phyloP scores from a whole-genome alignment of 805 yeast species.

The Clavispora santaluciae region DNA sequence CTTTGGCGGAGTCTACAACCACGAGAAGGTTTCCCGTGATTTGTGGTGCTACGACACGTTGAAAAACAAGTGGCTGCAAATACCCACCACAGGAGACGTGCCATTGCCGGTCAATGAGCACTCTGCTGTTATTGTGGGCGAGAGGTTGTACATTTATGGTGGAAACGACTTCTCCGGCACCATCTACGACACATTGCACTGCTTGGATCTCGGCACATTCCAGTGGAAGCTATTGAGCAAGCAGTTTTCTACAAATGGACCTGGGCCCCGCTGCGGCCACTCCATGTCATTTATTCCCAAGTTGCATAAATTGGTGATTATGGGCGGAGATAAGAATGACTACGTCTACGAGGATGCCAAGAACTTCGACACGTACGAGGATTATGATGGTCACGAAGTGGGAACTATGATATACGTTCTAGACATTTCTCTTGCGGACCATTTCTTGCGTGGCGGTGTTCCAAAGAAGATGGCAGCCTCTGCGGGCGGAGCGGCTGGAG shows the following conservation, averaged over 20 bases:
- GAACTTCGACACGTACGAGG: conserved; percentile 49
- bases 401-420: conserved; percentile 63
- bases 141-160: conserved; percentile 79
- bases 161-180: conserved; percentile 77
- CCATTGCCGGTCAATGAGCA: conserved; percentile 94
- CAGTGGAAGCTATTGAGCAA: conserved; percentile 61
- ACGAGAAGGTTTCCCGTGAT: conserved; percentile 65
- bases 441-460: conserved; percentile 18
- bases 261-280: conserved; percentile 90
- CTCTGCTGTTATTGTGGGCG: conserved; percentile 73
- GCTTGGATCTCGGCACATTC: conserved; percentile 68
- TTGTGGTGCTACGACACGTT: conserved; percentile 77
- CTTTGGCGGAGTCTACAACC: conserved; percentile 82
- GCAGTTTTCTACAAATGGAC: conserved; percentile 42
- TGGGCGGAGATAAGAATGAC: conserved; percentile 90
- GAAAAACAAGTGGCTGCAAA: conserved; percentile 62
- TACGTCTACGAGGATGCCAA: conserved; percentile 46
- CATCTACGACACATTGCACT: conserved; percentile 59
- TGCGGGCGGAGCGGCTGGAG: conserved; percentile 19
- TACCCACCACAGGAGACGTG: conserved; percentile 61
- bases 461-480: conserved; percentile 15
- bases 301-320: conserved; percentile 65
- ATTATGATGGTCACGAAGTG: conserved; percentile 41
- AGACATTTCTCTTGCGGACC: conserved; percentile 45
- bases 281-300: conserved; percentile 67